Conservation (phyloP, 2,329 filamentous ascomycete species). For the Nothophaeocryptopus gaeumannii region DNA sequence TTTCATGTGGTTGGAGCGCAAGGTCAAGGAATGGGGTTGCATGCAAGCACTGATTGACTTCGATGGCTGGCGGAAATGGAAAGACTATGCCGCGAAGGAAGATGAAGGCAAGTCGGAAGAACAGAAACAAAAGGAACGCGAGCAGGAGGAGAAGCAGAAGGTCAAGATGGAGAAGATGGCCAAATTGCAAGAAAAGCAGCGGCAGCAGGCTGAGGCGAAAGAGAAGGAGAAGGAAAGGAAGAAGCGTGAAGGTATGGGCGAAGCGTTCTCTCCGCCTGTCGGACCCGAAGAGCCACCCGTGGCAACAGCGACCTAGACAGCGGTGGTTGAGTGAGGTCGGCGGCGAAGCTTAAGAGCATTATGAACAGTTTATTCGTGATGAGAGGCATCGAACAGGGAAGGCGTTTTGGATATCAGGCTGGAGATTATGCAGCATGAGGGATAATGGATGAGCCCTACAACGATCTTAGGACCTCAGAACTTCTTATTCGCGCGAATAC, state of each 20-base stretch:
- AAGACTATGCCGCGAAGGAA: constrained; percentile 61
- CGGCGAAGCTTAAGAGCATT: no score
- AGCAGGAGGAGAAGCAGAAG: constrained; percentile 32
- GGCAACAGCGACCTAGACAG: not conserved
- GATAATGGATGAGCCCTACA: no score
- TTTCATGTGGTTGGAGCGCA: constrained; percentile 94
- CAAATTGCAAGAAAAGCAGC: constrained; percentile 30
- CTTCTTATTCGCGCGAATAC: no score
- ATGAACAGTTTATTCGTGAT: no score
- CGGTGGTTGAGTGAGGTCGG: no score
- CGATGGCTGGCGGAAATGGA: constrained; percentile 97
- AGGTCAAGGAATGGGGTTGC: constrained; percentile 99
- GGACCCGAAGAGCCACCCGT: constrained; percentile 4
- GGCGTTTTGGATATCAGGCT: no score
- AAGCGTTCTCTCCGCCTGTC: constrained; percentile 3
- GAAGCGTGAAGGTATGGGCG: constrained; percentile 16
- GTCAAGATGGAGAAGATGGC: constrained; percentile 34
- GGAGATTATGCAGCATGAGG: no score
- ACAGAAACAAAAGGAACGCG: constrained; percentile 30
- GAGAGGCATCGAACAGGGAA: no score
- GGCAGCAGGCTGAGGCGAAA: constrained; percentile 25
- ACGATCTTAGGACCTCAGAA: no score
- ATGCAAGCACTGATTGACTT: constrained; percentile 99
- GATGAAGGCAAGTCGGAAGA: constrained; percentile 37
- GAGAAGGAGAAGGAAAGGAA: constrained; percentile 26